Conservation (phyloP, 192 early-diverging fungal genomes). For the Dissophora ornata region DNA sequence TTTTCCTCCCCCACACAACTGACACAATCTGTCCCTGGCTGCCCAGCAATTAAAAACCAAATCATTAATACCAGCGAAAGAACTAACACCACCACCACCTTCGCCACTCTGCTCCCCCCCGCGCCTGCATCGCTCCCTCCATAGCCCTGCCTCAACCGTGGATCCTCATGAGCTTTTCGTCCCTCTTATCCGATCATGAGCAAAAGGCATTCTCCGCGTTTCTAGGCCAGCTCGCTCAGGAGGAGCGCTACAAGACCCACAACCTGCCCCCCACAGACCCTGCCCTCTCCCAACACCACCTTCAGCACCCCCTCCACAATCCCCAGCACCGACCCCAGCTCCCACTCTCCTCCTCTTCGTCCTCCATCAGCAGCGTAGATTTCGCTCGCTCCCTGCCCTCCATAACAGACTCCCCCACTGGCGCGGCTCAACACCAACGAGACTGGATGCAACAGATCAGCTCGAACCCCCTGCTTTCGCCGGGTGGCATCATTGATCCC, state of each 20-base stretch:
- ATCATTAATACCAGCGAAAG: neutral
- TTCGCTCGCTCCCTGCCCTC: neutral
- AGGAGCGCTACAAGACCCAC: conserved; percentile 19
- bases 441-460: conserved; percentile 39
- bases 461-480: conserved; percentile 28
- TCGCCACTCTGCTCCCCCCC: neutral
- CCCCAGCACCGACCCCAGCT: conserved; percentile 9
- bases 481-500: conserved; percentile 32
- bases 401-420: conserved; percentile 5
- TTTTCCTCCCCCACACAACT: neutral
- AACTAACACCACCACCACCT: neutral
- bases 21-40: neutral
- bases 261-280: conserved; percentile 1
- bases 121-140: too few relatives aligned
- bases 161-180: conserved; percentile 34
- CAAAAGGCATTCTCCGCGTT: conserved; percentile 47
- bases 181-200: conserved; percentile 47
- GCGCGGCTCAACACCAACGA: conserved; percentile 19
- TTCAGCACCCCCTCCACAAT: conserved; percentile 5
- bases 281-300: neutral
- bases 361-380: neutral
- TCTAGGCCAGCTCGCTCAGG: conserved; percentile 33
- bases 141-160: neutral
- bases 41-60: too few relatives aligned
- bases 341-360: neutral